Conservation (phyloP, 2,329 filamentous ascomycete species). For the Huntiella savannae region DNA sequence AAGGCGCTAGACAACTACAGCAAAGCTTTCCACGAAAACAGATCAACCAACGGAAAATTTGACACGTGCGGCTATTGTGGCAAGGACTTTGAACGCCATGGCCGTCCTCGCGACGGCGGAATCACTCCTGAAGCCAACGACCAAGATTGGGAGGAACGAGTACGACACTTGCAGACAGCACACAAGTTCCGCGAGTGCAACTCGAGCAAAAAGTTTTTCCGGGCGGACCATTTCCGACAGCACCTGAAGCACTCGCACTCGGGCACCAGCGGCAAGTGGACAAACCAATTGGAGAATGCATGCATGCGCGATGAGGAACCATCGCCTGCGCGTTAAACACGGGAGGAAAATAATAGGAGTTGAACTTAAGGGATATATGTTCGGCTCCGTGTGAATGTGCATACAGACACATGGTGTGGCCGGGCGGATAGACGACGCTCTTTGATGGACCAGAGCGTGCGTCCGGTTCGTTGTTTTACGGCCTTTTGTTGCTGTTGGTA, state of each 20-base stretch:
- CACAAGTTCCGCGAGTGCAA: constrained; percentile 99
- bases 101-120: constrained; percentile 18
- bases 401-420: neutral
- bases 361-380: too few relatives aligned
- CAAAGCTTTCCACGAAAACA: constrained; percentile 72
- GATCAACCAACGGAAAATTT: constrained; percentile 41
- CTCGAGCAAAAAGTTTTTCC: constrained; percentile 92
- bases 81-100: constrained; percentile 51
- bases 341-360: constrained; percentile 12
- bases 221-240: constrained; percentile 93
- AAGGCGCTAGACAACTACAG: constrained; percentile 62
- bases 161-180: constrained; percentile 70
- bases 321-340: constrained; percentile 15
- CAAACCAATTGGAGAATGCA: constrained; percentile 88
- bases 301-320: constrained; percentile 84
- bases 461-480: too few relatives aligned
- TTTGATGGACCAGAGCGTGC: too few relatives aligned
- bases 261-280: constrained; percentile 95
- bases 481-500: neutral
- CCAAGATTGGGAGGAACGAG: constrained; percentile 71
- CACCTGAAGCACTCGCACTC: constrained; percentile 96
- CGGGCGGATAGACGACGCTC: neutral
- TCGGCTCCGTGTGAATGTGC: constrained; percentile 7
- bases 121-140: constrained; percentile 39
- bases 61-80: constrained; percentile 94